phyloP scores from a whole-genome alignment of 345 rosid species.

The Sisymbrium altissimum region DNA sequence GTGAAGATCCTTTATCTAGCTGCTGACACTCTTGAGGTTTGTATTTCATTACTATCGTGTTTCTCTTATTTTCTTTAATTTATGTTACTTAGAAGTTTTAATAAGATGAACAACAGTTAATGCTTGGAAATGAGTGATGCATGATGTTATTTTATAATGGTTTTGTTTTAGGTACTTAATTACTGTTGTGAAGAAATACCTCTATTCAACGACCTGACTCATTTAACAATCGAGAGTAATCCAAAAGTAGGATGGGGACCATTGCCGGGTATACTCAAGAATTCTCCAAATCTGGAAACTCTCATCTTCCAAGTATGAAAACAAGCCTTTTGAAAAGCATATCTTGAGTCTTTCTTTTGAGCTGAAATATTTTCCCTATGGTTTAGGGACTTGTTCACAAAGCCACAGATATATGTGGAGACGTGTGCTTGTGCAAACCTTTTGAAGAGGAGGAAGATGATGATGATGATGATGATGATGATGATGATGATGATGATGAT shows the following conservation, averaged over 20 bases:
- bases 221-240: slow-evolving; percentile 1
- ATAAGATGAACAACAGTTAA: too few species aligned
- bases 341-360: background rate
- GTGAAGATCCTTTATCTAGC: slow-evolving; percentile 2
- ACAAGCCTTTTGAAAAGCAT: background rate
- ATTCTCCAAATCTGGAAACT: slow-evolving; percentile 12
- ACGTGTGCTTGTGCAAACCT: slow-evolving; percentile 7
- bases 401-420: background rate
- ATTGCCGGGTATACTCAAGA: background rate
- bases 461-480: background rate
- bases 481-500: background rate
- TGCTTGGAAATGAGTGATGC: background rate
- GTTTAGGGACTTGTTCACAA: slow-evolving; percentile 13
- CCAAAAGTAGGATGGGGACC: background rate
- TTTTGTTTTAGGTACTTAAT: slow-evolving; percentile 12
- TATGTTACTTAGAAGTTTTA: too few species aligned
- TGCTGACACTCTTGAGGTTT: background rate
- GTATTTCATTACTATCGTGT: background rate
- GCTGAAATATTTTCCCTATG: background rate
- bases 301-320: slow-evolving; percentile 4
- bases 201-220: background rate
- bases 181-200: background rate
- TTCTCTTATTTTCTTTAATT: background rate
- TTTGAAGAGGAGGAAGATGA: too few species aligned
- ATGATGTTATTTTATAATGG: background rate